Base-by-base conservation (phyloP, 2,329 filamentous ascomycete species). In the Botrytis galanthina region DNA sequence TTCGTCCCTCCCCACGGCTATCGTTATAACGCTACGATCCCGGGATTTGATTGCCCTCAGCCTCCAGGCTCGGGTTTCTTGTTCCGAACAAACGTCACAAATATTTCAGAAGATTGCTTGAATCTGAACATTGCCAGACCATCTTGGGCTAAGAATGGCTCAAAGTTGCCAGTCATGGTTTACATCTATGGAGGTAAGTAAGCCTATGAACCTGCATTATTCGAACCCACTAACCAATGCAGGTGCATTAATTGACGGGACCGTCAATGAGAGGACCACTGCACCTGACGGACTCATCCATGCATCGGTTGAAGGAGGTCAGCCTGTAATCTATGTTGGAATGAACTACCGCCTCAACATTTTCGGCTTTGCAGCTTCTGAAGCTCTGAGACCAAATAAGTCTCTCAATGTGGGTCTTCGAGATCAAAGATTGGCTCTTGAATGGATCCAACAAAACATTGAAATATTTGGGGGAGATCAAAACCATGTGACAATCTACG, bases 171-270 rank as follows among this genome's bases (percentile, higher is more conserved):
- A 0, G 90, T 92, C 1, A 81, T 92, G 29, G 89, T 90, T 75
- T 92, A 89, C 88, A 92, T 92, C 69, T 92, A 86, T 77, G 90
- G 90, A 0, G 90, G 91, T 61, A 82, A 83, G 91, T 60, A n/a
- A 42, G 39, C 16, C 39, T 32, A n/a, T 71, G 22, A 63, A 73
- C 63, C 82, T 62, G 70, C 12, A 18, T 72, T 14, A 2, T 26
- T 48, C 20, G 18, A 48, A 46, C n/a, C 35, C 35, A 44, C 29
- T 69, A 37, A 35, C 48, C 12, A 10, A 8, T 26, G 8, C 42
- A 78, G 76, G 77, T 26, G 74, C 74, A 29, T 57, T 75, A 8
- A 69, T 74, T 66, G 59, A 32, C 14, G 77, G 77, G 2, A 70
- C 74, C 4, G 73, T 71, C 18, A 75, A 76, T 73, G 74, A 72